Base-by-base conservation (phyloP, 495 filamentous ascomycete genomes). In the Podospora didyma region DNA sequence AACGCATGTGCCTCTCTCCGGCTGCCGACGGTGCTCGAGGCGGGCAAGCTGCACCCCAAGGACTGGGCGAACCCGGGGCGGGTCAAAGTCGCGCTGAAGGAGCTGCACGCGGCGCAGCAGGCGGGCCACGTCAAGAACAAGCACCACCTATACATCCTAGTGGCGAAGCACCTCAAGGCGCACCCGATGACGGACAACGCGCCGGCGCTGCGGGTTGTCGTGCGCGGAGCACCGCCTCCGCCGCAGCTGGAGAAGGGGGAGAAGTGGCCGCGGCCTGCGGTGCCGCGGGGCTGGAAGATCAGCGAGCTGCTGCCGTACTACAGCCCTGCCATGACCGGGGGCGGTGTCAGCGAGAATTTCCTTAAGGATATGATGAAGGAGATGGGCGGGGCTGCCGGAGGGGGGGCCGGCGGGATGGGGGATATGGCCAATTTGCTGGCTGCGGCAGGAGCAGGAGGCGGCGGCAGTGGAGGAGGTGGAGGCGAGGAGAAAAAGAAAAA, bases 291-390 rank as follows among this genome's bases (percentile, higher is more conserved):
- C 10, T 97, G 92, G 91, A 97, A 96, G 76, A 87, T 98, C 64
- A 84, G 85, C 28, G 81, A 74, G 20, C 81, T 97, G 51, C 61
- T 98, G 54, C 94, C 94, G 24, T 82, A 93, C 59, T 91, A 96
- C 62, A 89, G 85, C 21, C 85, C 93, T 0, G 94, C 91, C 12
- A 79, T 97, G 71, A 95, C 87, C 49, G 94, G 94, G 2, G 93
- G 95, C 21, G 94, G 94, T 21, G 91, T 98, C 7, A 95, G 88
- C 58, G 94, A 98, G 68, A 96, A 98, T 62, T 88, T 96, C 23
- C 84, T 98, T 61, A 92, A 94, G 78, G 92, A 98, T 58, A 96
- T 97, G 77, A 96, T 98, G 93, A 84, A 82, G 44, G 91, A 95
- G 76, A 95, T 97, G 91, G 79, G 63, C 78, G 76, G 17, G 11